Evolutionary conservation across 768 basidiomycete species (phyloP).

Genomic region (Roridomyces roridus): DNA sequence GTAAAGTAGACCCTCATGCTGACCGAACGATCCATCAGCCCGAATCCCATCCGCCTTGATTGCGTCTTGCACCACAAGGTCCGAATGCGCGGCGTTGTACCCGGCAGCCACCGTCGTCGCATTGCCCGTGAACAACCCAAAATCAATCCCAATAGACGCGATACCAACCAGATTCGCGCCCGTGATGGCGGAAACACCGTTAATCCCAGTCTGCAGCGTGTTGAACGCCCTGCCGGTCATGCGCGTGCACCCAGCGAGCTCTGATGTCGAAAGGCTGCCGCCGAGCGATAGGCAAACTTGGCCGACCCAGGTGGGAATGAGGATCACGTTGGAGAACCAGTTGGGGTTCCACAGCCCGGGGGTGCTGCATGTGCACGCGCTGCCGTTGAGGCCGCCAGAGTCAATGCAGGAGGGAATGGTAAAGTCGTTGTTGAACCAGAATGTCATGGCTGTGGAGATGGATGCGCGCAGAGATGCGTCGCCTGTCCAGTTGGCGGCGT

Average conservation of each 20-base stretch:
- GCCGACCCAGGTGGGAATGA: conserved; percentile 55
- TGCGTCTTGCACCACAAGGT: conserved; percentile 44
- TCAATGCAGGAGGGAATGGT: conserved; percentile 51
- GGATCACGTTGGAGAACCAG: conserved; percentile 61
- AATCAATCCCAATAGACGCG: conserved; percentile 50
- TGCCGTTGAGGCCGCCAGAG: conserved; percentile 41
- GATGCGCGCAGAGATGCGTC: conserved; percentile 38
- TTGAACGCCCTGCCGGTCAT: conserved; percentile 51
- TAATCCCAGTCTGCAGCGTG: conserved; percentile 40
- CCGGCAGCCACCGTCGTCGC: conserved; percentile 36
- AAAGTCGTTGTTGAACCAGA: conserved; percentile 61
- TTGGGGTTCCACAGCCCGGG: conserved; percentile 56
- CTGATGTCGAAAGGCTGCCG: conserved; percentile 38
- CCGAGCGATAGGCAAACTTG: conserved; percentile 54
- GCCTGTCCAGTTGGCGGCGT: conserved; percentile 42
- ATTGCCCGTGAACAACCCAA: conserved; percentile 36
- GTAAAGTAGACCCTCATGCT: conserved; percentile 52
- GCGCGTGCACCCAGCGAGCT: conserved; percentile 41
- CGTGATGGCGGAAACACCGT: conserved; percentile 48
- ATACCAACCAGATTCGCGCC: conserved; percentile 64
- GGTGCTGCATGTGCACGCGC: conserved; percentile 54
- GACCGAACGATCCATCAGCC: conserved; percentile 32
- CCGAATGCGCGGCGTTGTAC: conserved; percentile 43
- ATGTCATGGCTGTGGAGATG: conserved; percentile 49
- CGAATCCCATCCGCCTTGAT: conserved; percentile 51